Percentiles rank a stretch among this genome's conserved stretches.
Evolutionary conservation across 2,329 filamentous ascomycete genomes (phyloP).

Genomic region (Coccinonectria pachysandricola): DNA sequence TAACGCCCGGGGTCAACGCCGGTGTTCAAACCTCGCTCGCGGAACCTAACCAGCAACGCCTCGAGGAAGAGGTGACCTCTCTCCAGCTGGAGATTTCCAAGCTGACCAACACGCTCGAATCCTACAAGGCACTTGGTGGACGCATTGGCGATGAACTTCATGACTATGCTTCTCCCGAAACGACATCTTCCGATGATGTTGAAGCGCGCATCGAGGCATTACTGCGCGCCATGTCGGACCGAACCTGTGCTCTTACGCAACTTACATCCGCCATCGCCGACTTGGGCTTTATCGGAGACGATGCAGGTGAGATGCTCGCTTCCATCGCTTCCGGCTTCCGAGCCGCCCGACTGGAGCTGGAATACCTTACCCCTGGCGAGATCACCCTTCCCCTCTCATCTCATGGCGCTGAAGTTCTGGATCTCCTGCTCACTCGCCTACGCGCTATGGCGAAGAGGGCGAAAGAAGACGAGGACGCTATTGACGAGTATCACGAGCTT

Average conservation of each 20-base stretch:
- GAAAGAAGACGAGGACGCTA: slow-evolving; percentile 39
- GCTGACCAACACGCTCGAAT: slow-evolving; percentile 36
- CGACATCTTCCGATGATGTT: slow-evolving; percentile 16
- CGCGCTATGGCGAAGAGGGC: slow-evolving; percentile 36
- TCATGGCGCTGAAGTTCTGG: slow-evolving; percentile 44
- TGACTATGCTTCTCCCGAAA: slow-evolving; percentile 8
- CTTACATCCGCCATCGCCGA: slow-evolving; percentile 34
- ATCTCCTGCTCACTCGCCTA: slow-evolving; percentile 41
- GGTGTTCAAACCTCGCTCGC: slow-evolving; percentile 23
- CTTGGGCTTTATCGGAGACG: slow-evolving; percentile 41
- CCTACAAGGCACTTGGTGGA: slow-evolving; percentile 32
- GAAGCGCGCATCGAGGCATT: slow-evolving; percentile 34
- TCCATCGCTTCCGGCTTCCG: slow-evolving; percentile 42
- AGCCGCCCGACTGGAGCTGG: slow-evolving; percentile 47
- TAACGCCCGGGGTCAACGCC: slow-evolving; percentile 4
- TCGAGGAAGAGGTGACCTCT: slow-evolving; percentile 38
- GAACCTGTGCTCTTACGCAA: slow-evolving; percentile 34
- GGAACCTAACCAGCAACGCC: slow-evolving; percentile 30
- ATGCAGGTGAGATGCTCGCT: slow-evolving; percentile 38
- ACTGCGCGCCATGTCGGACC: slow-evolving; percentile 36
- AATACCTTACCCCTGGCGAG: slow-evolving; percentile 52
- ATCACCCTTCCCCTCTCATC: slow-evolving; percentile 40
- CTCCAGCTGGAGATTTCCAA: slow-evolving; percentile 39
- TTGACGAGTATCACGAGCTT: slow-evolving; percentile 50
- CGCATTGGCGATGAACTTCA: slow-evolving; percentile 29